Conservation (phyloP, 2,329 filamentous ascomycete species). For the Gnomoniopsis sp. region DNA sequence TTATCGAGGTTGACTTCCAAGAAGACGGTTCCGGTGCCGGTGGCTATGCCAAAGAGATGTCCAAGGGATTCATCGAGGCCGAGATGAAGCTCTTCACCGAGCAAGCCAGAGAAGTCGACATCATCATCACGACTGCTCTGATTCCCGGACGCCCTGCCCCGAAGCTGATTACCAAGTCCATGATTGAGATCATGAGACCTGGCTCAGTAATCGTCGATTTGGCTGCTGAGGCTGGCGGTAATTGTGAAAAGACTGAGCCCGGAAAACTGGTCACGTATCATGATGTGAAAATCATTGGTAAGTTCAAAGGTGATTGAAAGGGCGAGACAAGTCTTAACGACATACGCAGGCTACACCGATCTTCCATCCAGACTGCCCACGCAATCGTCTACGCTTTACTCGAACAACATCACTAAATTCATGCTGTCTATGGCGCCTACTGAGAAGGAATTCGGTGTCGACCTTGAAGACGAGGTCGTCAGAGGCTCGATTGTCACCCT, state of each 20-base stretch:
- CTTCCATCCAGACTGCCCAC: conserved; percentile 82
- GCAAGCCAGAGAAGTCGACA: conserved; percentile 83
- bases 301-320: conserved; percentile 21
- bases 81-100: conserved; percentile 92
- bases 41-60: conserved; percentile 92
- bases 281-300: conserved; percentile 80
- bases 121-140: conserved; percentile 88
- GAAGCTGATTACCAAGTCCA: conserved; percentile 76
- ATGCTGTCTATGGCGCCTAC: conserved; percentile 77
- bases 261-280: conserved; percentile 69
- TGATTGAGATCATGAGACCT: conserved; percentile 83
- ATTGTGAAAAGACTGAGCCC: conserved; percentile 77
- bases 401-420: conserved; percentile 90
- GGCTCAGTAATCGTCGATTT: conserved; percentile 86
- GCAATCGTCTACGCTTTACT: conserved; percentile 86
- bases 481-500: conserved; percentile 80
- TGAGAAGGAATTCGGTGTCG: conserved; percentile 75
- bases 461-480: conserved; percentile 80
- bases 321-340: neutral
- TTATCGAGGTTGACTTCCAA: conserved; percentile 79
- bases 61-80: conserved; percentile 86
- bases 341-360: conserved; percentile 69
- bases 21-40: conserved; percentile 83
- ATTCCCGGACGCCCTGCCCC: conserved; percentile 83
- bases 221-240: conserved; percentile 83